These are phyloP conservation scores for Starmerella floricola DNA, from an alignment of 805 yeast species.

Conservation along the genomic window DNA sequence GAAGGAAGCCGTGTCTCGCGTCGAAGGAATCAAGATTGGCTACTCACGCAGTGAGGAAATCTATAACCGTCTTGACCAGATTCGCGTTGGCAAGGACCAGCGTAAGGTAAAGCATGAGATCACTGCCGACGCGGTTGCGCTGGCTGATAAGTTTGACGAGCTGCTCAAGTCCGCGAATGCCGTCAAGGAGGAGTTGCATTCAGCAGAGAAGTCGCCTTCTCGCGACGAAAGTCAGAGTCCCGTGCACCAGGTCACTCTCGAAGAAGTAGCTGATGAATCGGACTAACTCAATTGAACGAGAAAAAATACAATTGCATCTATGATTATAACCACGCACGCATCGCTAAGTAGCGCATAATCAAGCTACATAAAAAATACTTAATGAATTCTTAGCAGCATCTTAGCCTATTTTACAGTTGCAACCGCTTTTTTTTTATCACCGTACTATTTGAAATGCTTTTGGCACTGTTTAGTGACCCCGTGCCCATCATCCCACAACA, in stretches of 20 bases:
- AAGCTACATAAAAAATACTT: too few species aligned
- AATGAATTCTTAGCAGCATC: not conserved
- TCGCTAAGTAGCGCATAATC: too few species aligned
- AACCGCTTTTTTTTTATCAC: not conserved
- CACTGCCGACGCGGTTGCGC: slow-evolving; percentile 15
- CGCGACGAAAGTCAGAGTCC: not conserved
- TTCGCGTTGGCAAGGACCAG: slow-evolving; percentile 9
- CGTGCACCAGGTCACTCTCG: slow-evolving; percentile 16
- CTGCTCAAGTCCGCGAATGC: slow-evolving; percentile 1
- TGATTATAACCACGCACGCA: too few species aligned
- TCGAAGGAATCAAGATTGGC: slow-evolving; percentile 9
- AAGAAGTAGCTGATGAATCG: slow-evolving; percentile 14
- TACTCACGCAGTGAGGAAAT: slow-evolving; percentile 14
- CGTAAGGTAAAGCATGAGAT: slow-evolving; percentile 17
- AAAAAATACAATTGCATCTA: too few species aligned
- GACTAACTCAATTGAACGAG: not conserved
- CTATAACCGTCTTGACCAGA: slow-evolving; percentile 15
- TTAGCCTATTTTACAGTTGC: not conserved
- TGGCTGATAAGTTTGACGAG: slow-evolving; percentile 17
- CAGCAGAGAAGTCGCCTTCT: not conserved
- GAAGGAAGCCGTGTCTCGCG: slow-evolving; percentile 6
- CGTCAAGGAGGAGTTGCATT: not conserved
- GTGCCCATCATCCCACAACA: too few species aligned
- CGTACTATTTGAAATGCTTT: too few species aligned
- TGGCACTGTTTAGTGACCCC: too few species aligned